phyloP scores from a whole-genome alignment of 441 rosid species.

The Adansonia rubrostipa region DNA sequence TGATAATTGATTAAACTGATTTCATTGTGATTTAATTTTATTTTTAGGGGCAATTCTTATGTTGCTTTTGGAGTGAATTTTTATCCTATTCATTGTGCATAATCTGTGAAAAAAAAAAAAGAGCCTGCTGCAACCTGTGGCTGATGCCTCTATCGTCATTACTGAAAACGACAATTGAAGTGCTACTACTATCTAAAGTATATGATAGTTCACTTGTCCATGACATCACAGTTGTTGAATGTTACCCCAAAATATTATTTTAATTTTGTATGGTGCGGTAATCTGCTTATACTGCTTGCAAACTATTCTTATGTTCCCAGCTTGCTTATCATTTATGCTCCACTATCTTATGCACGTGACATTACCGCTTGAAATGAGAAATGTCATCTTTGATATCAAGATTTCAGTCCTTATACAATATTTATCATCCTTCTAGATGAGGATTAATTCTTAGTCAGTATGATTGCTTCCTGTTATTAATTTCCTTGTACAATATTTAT shows the following conservation, averaged over 20 bases:
- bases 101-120: neutral
- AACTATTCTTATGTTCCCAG: neutral
- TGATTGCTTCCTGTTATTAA: slow-evolving; percentile 30
- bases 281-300: slow-evolving; percentile 9
- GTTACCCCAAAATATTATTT: neutral
- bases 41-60: slow-evolving; percentile 13
- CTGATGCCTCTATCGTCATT: neutral
- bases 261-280: slow-evolving; percentile 3
- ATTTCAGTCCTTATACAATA: neutral
- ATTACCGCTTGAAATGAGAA: neutral
- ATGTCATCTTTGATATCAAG: neutral
- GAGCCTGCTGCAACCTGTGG: slow-evolving; percentile 1
- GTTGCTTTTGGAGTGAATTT: neutral
- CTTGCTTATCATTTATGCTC: neutral
- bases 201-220: neutral
- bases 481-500: slow-evolving; percentile 20
- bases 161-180: neutral
- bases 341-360: slow-evolving; percentile 5
- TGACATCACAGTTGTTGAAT: neutral
- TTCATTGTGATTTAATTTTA: neutral
- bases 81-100: neutral
- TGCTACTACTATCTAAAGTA: neutral
- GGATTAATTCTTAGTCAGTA: neutral
- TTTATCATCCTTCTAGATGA: neutral
- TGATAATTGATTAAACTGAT: neutral